These are phyloP conservation scores for Wickerhamiella vanderwaltii DNA, from an alignment of 805 yeast species.

Conservation along the genomic window DNA sequence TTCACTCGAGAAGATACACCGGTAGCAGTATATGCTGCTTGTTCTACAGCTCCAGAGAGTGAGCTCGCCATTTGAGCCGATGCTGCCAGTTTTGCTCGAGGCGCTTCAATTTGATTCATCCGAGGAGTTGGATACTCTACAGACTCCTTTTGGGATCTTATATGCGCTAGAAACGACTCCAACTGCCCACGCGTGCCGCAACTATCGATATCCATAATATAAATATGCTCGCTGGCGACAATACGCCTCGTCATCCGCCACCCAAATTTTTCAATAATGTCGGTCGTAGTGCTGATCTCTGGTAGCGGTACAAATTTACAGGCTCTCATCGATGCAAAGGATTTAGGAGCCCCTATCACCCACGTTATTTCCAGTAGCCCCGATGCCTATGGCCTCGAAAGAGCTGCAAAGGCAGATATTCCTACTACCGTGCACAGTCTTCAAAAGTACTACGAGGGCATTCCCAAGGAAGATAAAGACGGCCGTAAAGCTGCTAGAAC, in stretches of 20 bases:
- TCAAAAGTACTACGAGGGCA: slow-evolving; percentile 58
- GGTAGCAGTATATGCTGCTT: slow-evolving; percentile 12
- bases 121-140: background rate
- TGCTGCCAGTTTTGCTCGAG: slow-evolving; percentile 12
- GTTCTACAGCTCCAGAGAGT: background rate
- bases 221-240: background rate
- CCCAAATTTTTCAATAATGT: slow-evolving; percentile 13
- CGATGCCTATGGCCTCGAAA: slow-evolving; percentile 72
- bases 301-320: slow-evolving; percentile 95
- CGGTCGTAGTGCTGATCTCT: slow-evolving; percentile 70
- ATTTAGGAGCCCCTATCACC: slow-evolving; percentile 39
- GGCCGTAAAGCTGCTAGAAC: slow-evolving; percentile 52
- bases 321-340: slow-evolving; percentile 80
- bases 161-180: background rate
- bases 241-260: background rate
- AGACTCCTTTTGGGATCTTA: background rate
- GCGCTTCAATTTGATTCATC: slow-evolving; percentile 6
- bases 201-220: background rate
- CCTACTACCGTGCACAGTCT: slow-evolving; percentile 61
- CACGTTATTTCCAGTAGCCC: slow-evolving; percentile 77
- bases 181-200: background rate
- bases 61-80: slow-evolving; percentile 1
- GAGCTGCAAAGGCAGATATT: slow-evolving; percentile 61
- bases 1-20: slow-evolving; percentile 13
- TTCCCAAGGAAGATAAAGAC: slow-evolving; percentile 54